Evolutionary conservation across 2,329 filamentous ascomycete genomes (phyloP).

Genomic region (Didymella lethalis): DNA sequence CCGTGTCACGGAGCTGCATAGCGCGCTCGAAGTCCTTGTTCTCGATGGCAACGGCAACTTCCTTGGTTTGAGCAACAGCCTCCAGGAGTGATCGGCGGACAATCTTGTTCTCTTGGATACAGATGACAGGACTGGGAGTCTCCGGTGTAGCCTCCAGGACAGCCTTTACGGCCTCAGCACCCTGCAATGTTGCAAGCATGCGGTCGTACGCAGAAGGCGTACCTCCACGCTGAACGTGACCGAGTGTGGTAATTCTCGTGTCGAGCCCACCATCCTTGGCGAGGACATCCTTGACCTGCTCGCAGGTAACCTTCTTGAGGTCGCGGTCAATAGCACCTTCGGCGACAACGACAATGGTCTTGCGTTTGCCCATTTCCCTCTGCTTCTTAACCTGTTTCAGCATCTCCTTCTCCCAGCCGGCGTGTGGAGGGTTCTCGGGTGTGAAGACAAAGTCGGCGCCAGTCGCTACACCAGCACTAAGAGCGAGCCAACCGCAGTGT

Average conservation of each 20-base stretch:
- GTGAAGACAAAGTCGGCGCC: conserved; percentile 98
- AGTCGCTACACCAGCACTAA: conserved; percentile 94
- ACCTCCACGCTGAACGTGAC: conserved; percentile 96
- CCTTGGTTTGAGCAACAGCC: conserved; percentile 85
- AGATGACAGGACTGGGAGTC: conserved; percentile 92
- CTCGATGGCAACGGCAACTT: conserved; percentile 81
- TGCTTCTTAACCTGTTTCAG: conserved; percentile 65
- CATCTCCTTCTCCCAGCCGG: conserved; percentile 75
- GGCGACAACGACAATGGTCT: conserved; percentile 97
- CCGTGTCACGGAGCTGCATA: conserved; percentile 87
- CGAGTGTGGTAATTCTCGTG: conserved; percentile 91
- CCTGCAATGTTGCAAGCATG: conserved; percentile 90
- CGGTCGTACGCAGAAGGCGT: conserved; percentile 92
- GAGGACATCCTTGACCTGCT: conserved; percentile 87
- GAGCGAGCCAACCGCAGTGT: conserved; percentile 95
- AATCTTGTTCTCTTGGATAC: conserved; percentile 98
- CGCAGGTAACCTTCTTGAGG: conserved; percentile 81
- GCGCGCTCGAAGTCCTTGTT: conserved; percentile 85
- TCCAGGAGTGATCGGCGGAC: conserved; percentile 87
- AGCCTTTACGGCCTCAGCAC: conserved; percentile 43
- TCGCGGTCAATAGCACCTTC: conserved; percentile 79
- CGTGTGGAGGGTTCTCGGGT: conserved; percentile 86
- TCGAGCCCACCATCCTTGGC: conserved; percentile 82
- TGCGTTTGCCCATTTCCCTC: conserved; percentile 86
- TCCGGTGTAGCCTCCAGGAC: conserved; percentile 69